Evolutionary conservation across 192 early-diverging fungal species (phyloP).

Genomic region (Umbelopsis sp.): DNA sequence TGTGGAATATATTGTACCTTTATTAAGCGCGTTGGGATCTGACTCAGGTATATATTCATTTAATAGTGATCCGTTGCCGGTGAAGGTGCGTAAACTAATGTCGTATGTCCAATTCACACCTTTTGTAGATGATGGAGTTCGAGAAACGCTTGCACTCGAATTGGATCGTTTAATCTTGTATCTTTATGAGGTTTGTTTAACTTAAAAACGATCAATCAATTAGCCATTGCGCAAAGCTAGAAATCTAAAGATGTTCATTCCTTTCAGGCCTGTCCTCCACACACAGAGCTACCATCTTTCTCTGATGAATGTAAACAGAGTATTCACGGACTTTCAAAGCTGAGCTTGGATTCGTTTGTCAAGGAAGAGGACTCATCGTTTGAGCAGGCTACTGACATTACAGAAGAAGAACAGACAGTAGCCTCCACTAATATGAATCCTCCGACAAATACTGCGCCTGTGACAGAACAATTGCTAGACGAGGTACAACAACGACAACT

Average conservation of each 20-base stretch:
- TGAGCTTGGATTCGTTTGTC: slow-evolving; percentile 9
- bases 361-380: not conserved
- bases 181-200: slow-evolving; percentile 31
- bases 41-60: slow-evolving; percentile 19
- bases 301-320: not conserved
- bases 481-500: not conserved
- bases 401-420: not conserved
- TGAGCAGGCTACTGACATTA: not conserved
- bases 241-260: no score
- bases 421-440: not conserved
- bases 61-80: no score
- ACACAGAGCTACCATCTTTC: not conserved
- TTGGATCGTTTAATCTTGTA: slow-evolving; percentile 36
- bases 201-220: no score
- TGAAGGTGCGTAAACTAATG: not conserved
- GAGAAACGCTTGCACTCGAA: slow-evolving; percentile 33
- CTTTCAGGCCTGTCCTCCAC: not conserved
- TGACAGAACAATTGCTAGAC: not conserved
- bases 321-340: slow-evolving; percentile 10
- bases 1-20: slow-evolving; percentile 40
- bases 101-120: not conserved
- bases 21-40: slow-evolving; percentile 36
- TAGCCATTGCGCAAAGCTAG: no score
- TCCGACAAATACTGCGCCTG: not conserved
- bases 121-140: slow-evolving; percentile 31